Conservation (phyloP, 805 yeast genomes). For the Yamadazyma ubonensis region DNA sequence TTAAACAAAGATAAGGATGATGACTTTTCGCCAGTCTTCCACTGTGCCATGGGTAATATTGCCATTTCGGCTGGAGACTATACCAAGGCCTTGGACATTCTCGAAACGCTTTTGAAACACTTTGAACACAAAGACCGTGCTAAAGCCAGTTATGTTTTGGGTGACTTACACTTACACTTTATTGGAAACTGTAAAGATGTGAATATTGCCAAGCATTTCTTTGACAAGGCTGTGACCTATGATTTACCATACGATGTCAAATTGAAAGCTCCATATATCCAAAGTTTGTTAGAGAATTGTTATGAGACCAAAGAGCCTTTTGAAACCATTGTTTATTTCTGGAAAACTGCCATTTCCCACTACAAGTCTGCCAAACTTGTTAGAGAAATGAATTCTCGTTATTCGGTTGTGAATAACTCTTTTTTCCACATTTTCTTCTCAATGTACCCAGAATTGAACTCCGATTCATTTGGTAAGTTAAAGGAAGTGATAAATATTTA, state of each 20-base stretch:
- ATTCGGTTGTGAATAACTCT: conserved; percentile 67
- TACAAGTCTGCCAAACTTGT: conserved; percentile 39
- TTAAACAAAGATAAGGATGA: conserved; percentile 32
- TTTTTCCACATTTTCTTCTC: conserved; percentile 69
- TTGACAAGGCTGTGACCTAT: conserved; percentile 65
- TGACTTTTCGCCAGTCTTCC: conserved; percentile 46
- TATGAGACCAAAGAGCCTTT: conserved; percentile 57
- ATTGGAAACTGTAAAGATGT: conserved; percentile 77
- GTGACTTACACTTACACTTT: conserved; percentile 74
- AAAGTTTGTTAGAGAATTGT: conserved; percentile 59
- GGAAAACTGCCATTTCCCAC: conserved; percentile 60
- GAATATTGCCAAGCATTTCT: conserved; percentile 68
- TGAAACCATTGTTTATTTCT: conserved; percentile 56
- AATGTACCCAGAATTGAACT: conserved; percentile 49
- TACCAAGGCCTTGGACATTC: conserved; percentile 61
- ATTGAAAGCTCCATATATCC: conserved; percentile 72
- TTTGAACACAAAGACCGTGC: conserved; percentile 30
- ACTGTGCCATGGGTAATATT: conserved; percentile 72
- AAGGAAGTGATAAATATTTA: conserved; percentile 56
- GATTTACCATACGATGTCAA: conserved; percentile 72
- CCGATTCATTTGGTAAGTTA: conserved; percentile 56
- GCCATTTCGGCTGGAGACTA: conserved; percentile 65
- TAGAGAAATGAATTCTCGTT: conserved; percentile 53
- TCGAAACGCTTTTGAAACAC: conserved; percentile 57
- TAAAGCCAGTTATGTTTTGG: conserved; percentile 28